A percentile compares a stretch with the other conserved stretches of the same genome.
Conservation (phyloP, 805 yeast species). For the Barnettozyma vustinii region DNA sequence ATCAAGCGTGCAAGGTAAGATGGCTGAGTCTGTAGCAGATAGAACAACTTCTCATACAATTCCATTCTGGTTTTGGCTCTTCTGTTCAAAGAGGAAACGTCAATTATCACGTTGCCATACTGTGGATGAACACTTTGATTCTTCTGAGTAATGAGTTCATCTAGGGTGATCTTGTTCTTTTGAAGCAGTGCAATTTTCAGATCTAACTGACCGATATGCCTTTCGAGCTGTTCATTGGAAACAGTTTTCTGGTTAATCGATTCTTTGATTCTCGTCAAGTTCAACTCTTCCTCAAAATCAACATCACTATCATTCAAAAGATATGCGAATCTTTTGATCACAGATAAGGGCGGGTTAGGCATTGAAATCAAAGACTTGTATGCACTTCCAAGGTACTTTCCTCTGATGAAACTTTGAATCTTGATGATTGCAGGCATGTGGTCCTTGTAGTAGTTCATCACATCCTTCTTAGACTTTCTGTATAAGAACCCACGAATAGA, state of each 20-base stretch:
- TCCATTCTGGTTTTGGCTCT: slow-evolving; percentile 48
- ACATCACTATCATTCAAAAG: slow-evolving; percentile 65
- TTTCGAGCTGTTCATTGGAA: slow-evolving; percentile 65
- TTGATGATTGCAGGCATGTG: slow-evolving; percentile 57
- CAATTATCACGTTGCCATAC: slow-evolving; percentile 14
- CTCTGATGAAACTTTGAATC: slow-evolving; percentile 71
- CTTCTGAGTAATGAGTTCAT: slow-evolving; percentile 50
- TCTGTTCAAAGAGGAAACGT: slow-evolving; percentile 25
- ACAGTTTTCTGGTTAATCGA: slow-evolving; percentile 64
- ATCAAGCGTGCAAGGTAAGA: slow-evolving; percentile 58
- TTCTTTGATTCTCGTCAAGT: slow-evolving; percentile 61
- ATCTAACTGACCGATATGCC: slow-evolving; percentile 68
- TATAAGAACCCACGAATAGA: slow-evolving; percentile 41
- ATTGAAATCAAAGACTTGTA: slow-evolving; percentile 65
- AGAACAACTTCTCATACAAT: slow-evolving; percentile 72
- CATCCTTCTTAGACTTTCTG: slow-evolving; percentile 32
- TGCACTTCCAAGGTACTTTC: slow-evolving; percentile 62
- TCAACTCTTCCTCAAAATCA: slow-evolving; percentile 72
- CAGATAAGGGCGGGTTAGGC: slow-evolving; percentile 71
- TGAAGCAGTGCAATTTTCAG: slow-evolving; percentile 73
- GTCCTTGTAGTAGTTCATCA: slow-evolving; percentile 43
- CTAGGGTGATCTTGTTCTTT: slow-evolving; percentile 73
- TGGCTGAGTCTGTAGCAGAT: slow-evolving; percentile 80
- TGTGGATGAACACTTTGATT: slow-evolving; percentile 3
- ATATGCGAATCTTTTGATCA: slow-evolving; percentile 71